These are phyloP conservation scores for Pleurotus eryngii DNA, from an alignment of 768 basidiomycete species.

Conservation along the genomic window DNA sequence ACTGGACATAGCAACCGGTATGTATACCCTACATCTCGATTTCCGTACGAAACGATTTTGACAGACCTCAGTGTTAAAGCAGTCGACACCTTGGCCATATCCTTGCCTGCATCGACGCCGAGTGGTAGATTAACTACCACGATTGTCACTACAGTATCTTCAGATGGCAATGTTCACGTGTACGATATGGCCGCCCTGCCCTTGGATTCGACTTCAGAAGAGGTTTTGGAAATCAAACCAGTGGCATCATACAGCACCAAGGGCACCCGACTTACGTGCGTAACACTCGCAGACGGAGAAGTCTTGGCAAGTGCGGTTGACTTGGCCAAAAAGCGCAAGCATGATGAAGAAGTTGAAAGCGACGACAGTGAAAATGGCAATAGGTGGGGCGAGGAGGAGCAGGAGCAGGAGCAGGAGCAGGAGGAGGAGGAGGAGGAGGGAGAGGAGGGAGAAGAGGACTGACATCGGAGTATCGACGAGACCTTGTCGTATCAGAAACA, in stretches of 20 bases:
- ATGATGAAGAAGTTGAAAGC: conserved; percentile 29
- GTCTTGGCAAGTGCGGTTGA: conserved; percentile 10
- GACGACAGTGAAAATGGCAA: conserved; percentile 23
- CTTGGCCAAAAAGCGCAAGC: conserved; percentile 27
- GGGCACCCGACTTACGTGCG: conserved; percentile 80
- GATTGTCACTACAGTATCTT: conserved; percentile 75
- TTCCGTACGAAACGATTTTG: neutral
- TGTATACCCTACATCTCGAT: conserved; percentile 18
- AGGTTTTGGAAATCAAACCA: conserved; percentile 43
- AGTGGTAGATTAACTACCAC: conserved; percentile 38
- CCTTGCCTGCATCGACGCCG: conserved; percentile 41
- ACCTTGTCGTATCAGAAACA: too few relatives aligned
- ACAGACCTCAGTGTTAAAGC: conserved; percentile 67
- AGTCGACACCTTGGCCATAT: conserved; percentile 61
- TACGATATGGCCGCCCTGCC: conserved; percentile 65
- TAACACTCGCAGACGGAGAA: conserved; percentile 55
- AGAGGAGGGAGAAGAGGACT: conserved; percentile 6
- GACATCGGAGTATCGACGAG: too few relatives aligned
- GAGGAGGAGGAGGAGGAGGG: conserved; percentile 26
- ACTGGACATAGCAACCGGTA: conserved; percentile 87
- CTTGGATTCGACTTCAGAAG: conserved; percentile 11
- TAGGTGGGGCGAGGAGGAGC: conserved; percentile 20
- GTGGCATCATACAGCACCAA: conserved; percentile 77
- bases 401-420: conserved; percentile 26
- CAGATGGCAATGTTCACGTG: conserved; percentile 81